phyloP scores from a whole-genome alignment of 2,329 filamentous ascomycete genomes.

The Saccharata proteae region DNA sequence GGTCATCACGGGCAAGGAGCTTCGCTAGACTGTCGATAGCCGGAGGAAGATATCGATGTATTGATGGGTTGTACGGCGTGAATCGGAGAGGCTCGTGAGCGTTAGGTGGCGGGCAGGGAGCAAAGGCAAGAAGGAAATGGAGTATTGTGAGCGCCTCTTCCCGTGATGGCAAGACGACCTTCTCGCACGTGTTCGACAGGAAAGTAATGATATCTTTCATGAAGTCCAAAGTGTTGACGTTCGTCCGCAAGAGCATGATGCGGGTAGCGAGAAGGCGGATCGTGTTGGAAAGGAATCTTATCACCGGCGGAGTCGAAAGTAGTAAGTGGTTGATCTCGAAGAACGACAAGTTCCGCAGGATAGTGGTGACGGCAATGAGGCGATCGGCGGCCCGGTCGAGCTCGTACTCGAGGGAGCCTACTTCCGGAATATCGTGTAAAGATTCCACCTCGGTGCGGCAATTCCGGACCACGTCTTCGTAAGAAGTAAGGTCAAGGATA shows the following conservation, averaged over 20 bases:
- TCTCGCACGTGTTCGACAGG: constrained; percentile 75
- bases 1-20: constrained; percentile 81
- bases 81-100: constrained; percentile 52
- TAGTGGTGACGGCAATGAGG: constrained; percentile 81
- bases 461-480: constrained; percentile 77
- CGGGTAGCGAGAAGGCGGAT: constrained; percentile 83
- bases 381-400: constrained; percentile 78
- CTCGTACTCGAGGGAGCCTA: constrained; percentile 68
- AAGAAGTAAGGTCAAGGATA: constrained; percentile 67
- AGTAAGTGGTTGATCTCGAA: constrained; percentile 61
- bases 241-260: constrained; percentile 69
- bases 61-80: constrained; percentile 62
- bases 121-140: constrained; percentile 83
- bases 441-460: constrained; percentile 62
- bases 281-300: constrained; percentile 72
- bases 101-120: constrained; percentile 61
- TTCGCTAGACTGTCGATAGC: constrained; percentile 88
- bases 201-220: constrained; percentile 92
- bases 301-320: constrained; percentile 63
- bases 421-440: constrained; percentile 58
- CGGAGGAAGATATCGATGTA: constrained; percentile 79
- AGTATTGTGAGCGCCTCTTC: constrained; percentile 81
- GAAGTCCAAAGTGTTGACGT: constrained; percentile 81
- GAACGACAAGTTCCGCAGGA: constrained; percentile 87
- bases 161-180: constrained; percentile 67